These are phyloP conservation scores for Corymbia maculata DNA, from an alignment of 345 rosid species.

Conservation along the genomic window DNA sequence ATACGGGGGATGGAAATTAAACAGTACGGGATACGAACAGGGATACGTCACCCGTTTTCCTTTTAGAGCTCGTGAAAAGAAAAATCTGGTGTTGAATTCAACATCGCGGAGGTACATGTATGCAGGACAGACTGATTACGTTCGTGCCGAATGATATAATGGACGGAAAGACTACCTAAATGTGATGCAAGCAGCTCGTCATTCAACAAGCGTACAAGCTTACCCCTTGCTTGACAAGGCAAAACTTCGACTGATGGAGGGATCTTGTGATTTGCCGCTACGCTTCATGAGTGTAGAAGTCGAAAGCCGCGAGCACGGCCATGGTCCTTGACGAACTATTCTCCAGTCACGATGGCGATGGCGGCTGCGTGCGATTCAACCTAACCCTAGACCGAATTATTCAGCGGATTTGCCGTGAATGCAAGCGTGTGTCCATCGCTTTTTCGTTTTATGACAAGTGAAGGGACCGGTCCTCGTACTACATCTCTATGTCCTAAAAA, in stretches of 20 bases:
- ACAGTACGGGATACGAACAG: accelerated
- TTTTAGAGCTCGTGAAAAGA: accelerated
- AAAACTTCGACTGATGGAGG: not conserved
- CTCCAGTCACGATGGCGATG: not conserved
- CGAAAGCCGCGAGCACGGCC: not conserved
- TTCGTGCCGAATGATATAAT: not conserved
- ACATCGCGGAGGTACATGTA: accelerated
- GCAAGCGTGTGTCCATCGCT: not conserved
- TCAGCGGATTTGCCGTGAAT: not conserved
- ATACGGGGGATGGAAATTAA: not conserved
- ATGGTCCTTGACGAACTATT: not conserved
- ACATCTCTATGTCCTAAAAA: not conserved
- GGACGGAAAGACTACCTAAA: accelerated
- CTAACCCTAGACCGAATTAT: not conserved
- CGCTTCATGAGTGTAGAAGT: not conserved
- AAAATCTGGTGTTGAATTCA: not conserved
- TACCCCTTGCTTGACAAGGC: not conserved
- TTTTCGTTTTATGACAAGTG: not conserved
- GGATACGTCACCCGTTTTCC: not conserved
- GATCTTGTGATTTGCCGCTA: too few species aligned
- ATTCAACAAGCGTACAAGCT: not conserved
- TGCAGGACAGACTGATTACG: not conserved
- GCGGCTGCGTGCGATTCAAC: not conserved
- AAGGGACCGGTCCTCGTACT: not conserved
- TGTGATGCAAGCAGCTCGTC: not conserved